Percentiles rank a stretch among this genome's conserved stretches.
These are phyloP conservation scores for Deinandra increscens DNA, from an alignment of 129 eudicot genomes.

Conservation along the genomic window DNA sequence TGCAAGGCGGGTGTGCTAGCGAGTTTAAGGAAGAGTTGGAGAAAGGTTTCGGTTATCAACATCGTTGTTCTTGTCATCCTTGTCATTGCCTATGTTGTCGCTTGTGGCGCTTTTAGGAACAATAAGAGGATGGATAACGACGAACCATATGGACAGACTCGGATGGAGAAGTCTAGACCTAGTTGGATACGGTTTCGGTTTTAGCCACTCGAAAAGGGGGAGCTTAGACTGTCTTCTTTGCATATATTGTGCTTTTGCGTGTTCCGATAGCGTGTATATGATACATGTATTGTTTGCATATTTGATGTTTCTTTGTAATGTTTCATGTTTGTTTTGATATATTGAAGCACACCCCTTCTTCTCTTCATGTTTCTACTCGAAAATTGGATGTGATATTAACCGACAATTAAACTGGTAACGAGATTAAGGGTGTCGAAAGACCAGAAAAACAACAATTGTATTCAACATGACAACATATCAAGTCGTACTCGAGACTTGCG, in stretches of 20 bases:
- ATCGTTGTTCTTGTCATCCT: slow-evolving; percentile 73
- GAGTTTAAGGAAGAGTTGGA: slow-evolving; percentile 81
- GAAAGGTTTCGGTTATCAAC: slow-evolving; percentile 89
- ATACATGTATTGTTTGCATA: background rate
- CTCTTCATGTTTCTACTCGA: too few species aligned
- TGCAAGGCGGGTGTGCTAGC: slow-evolving; percentile 92
- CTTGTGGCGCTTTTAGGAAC: slow-evolving; percentile 84
- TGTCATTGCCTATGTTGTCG: slow-evolving; percentile 71
- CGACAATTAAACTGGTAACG: background rate
- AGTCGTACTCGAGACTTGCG: background rate
- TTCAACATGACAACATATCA: slow-evolving; percentile 30
- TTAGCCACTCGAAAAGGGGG: slow-evolving; percentile 14
- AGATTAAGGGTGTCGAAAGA: too few species aligned
- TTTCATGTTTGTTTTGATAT: background rate
- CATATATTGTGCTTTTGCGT: background rate
- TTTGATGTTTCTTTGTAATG: background rate
- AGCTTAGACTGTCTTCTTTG: background rate
- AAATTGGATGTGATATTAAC: background rate
- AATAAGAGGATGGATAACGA: slow-evolving; percentile 78
- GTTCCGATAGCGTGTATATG: background rate
- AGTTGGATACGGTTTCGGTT: slow-evolving; percentile 54
- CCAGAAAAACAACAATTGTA: slow-evolving; percentile 6
- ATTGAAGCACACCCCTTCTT: background rate
- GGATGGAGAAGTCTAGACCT: slow-evolving; percentile 87
- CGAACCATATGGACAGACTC: slow-evolving; percentile 73